Conservation (phyloP, 2,329 filamentous ascomycete species). For the Ceratocystis diversiconidia region DNA sequence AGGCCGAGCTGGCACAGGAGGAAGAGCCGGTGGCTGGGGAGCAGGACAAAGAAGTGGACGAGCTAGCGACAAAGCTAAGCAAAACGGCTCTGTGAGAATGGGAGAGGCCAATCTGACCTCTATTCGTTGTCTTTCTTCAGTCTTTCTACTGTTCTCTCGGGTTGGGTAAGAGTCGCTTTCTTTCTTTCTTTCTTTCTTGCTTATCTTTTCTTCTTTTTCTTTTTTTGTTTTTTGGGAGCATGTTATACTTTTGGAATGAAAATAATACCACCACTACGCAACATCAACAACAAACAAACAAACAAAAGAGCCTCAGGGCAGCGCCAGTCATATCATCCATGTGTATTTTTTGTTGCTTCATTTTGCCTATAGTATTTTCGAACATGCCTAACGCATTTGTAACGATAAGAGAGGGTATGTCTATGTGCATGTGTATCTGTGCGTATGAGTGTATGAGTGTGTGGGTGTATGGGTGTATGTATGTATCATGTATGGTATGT, state of each 20-base stretch:
- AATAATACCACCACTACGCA: slow-evolving; percentile 14
- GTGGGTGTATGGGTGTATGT: too few relatives aligned
- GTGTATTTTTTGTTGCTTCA: too few relatives aligned
- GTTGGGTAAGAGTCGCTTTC: not conserved
- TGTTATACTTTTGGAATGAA: slow-evolving; percentile 9
- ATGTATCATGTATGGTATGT: too few relatives aligned
- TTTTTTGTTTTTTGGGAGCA: not conserved
- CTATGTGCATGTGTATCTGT: too few relatives aligned
- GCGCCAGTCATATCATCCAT: too few relatives aligned
- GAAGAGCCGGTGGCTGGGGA: slow-evolving; percentile 56
- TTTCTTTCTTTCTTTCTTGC: not conserved
- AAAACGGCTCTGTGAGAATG: slow-evolving; percentile 46
- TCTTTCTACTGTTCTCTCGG: not conserved
- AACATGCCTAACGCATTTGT: too few relatives aligned
- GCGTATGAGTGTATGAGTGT: too few relatives aligned
- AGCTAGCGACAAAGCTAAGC: slow-evolving; percentile 57
- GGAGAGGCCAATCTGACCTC: not conserved
- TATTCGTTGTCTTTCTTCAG: not conserved
- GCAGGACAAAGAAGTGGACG: slow-evolving; percentile 67
- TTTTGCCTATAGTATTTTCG: too few relatives aligned
- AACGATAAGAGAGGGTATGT: too few relatives aligned
- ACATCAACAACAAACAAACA: not conserved
- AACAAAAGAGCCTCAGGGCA: too few relatives aligned
- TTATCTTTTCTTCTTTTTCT: not conserved
- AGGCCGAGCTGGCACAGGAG: slow-evolving; percentile 58